These are phyloP conservation scores for Chrysanthemum seticuspe DNA, from an alignment of 129 eudicot genomes.

Conservation along the genomic window DNA sequence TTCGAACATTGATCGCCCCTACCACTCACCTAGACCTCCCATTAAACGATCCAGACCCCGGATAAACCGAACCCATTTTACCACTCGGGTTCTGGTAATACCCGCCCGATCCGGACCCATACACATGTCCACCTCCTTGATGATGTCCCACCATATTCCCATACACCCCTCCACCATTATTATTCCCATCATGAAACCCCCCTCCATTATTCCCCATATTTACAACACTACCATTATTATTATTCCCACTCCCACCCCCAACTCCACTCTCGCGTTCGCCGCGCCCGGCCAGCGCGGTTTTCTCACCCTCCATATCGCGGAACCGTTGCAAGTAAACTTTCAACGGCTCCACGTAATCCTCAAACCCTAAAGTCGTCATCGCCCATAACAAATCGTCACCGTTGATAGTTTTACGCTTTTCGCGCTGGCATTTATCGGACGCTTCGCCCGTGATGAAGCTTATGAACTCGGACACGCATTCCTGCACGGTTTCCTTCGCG, in stretches of 20 bases:
- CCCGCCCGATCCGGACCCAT: conserved; percentile 47
- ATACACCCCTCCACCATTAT: conserved; percentile 32
- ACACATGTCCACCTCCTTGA: conserved; percentile 29
- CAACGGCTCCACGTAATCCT: conserved; percentile 66
- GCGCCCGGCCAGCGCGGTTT: conserved; percentile 47
- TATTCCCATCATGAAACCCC: conserved; percentile 28
- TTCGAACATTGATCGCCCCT: too few relatives aligned
- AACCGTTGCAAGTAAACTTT: conserved; percentile 65
- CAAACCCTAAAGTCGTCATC: conserved; percentile 71
- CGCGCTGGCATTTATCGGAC: conserved; percentile 72
- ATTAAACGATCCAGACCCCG: conserved; percentile 39
- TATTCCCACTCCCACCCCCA: conserved; percentile 20
- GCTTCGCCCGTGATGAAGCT: conserved; percentile 80
- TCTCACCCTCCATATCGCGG: conserved; percentile 71
- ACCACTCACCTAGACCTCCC: conserved; percentile 44
- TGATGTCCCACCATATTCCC: conserved; percentile 42
- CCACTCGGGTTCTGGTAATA: conserved; percentile 47
- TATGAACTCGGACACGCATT: conserved; percentile 77
- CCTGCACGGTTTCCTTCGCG: conserved; percentile 72
- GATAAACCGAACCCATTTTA: conserved; percentile 47
- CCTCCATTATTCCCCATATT: conserved; percentile 38
- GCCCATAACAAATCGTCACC: conserved; percentile 78
- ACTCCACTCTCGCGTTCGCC: conserved; percentile 25
- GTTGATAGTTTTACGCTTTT: conserved; percentile 66
- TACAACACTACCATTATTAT: conserved; percentile 30